These are phyloP conservation scores for Phytophthora sansomeana DNA, from an alignment of 352 stramenopile species.

Conservation along the genomic window DNA sequence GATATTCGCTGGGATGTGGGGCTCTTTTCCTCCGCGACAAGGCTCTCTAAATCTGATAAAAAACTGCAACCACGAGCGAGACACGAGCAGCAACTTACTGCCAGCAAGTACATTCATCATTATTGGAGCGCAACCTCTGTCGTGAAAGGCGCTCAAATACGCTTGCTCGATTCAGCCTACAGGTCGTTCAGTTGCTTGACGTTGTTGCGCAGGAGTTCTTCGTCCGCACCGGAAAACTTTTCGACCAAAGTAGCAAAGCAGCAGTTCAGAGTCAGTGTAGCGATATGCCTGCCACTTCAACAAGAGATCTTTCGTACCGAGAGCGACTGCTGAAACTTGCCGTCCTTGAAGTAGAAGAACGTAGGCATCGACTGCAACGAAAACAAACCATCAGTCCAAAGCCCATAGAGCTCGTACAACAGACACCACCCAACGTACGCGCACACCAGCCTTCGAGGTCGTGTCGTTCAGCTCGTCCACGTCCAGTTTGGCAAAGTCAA, in stretches of 20 bases:
- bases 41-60: too few relatives aligned
- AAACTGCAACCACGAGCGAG: neutral
- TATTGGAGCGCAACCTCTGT: slow-evolving; percentile 1
- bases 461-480: slow-evolving; percentile 87
- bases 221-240: slow-evolving; percentile 88
- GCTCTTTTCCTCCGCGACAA: too few relatives aligned
- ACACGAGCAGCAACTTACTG: neutral
- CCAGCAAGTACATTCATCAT: slow-evolving; percentile 16
- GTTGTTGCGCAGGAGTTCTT: slow-evolving; percentile 74
- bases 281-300: slow-evolving; percentile 1
- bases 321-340: slow-evolving; percentile 78
- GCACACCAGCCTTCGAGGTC: slow-evolving; percentile 79
- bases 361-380: slow-evolving; percentile 84
- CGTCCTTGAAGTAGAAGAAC: slow-evolving; percentile 88
- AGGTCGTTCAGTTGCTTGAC: slow-evolving; percentile 80
- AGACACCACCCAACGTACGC: slow-evolving; percentile 50
- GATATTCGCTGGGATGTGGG: too few relatives aligned
- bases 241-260: neutral
- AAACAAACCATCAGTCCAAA: slow-evolving; percentile 6
- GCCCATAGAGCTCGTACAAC: neutral
- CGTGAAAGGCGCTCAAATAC: slow-evolving; percentile 4
- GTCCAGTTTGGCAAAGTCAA: slow-evolving; percentile 89
- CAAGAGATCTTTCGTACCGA: slow-evolving; percentile 49
- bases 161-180: slow-evolving; percentile 32
- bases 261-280: slow-evolving; percentile 19